A percentile compares a stretch with the other conserved stretches of the same genome.
phyloP scores from a whole-genome alignment of 495 filamentous ascomycete species.

The Aspergillus funiculosus region DNA sequence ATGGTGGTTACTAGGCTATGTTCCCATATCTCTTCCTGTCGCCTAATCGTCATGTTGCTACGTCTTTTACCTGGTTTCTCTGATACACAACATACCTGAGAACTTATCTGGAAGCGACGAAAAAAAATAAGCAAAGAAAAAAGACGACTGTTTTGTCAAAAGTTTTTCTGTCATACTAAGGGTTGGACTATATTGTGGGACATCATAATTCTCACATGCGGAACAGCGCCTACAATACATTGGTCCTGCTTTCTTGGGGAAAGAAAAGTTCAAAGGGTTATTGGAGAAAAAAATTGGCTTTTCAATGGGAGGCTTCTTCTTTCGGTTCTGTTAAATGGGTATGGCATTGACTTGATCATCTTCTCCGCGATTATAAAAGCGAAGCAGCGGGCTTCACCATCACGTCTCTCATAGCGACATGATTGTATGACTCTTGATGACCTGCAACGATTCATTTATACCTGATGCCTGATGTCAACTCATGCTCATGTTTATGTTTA shows the following conservation, averaged over 20 bases:
- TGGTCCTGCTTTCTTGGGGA: slow-evolving; percentile 6
- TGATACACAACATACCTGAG: neutral
- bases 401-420: slow-evolving; percentile 37
- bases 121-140: neutral
- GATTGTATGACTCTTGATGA: slow-evolving; percentile 48
- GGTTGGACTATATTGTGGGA: slow-evolving; percentile 3
- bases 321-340: slow-evolving; percentile 12
- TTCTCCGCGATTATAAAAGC: slow-evolving; percentile 17
- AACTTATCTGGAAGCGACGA: neutral
- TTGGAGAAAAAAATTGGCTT: slow-evolving; percentile 11
- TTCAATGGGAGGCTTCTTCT: slow-evolving; percentile 16
- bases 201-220: neutral
- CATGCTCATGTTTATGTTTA: slow-evolving; percentile 21
- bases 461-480: slow-evolving; percentile 21
- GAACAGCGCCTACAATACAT: neutral
- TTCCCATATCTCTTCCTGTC: neutral
- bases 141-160: slow-evolving; percentile 1
- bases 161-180: slow-evolving; percentile 6
- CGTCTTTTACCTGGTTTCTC: slow-evolving; percentile 1
- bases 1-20: slow-evolving; percentile 19
- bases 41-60: slow-evolving; percentile 1
- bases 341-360: slow-evolving; percentile 10
- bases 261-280: slow-evolving; percentile 19
- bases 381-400: slow-evolving; percentile 23
- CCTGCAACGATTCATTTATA: slow-evolving; percentile 39